phyloP scores from a whole-genome alignment of 768 basidiomycete genomes.

The Macrolepiota albuminosa region DNA sequence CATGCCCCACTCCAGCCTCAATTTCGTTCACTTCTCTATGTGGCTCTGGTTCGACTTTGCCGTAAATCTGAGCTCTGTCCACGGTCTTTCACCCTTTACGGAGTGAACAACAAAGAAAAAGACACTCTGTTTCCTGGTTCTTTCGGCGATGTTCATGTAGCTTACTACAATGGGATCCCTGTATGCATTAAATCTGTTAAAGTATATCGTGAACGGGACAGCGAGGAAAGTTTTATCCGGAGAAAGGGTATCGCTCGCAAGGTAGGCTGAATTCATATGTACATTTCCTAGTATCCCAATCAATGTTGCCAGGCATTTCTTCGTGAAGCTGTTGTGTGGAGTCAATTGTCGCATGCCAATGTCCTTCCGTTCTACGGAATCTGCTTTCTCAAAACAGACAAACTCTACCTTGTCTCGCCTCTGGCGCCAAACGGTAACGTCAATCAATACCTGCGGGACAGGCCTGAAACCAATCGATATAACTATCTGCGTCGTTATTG shows the following conservation, averaged over 20 bases:
- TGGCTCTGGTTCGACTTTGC: slow-evolving; percentile 21
- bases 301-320: slow-evolving; percentile 16
- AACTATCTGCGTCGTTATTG: slow-evolving; percentile 8
- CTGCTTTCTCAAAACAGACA: slow-evolving; percentile 12
- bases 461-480: slow-evolving; percentile 14
- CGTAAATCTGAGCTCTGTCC: slow-evolving; percentile 22
- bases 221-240: background rate
- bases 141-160: slow-evolving; percentile 25
- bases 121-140: slow-evolving; percentile 13
- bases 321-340: background rate
- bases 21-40: slow-evolving; percentile 10
- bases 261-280: slow-evolving; percentile 10
- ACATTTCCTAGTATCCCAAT: background rate
- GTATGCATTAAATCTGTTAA: slow-evolving; percentile 19
- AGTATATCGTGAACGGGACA: background rate
- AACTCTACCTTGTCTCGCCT: slow-evolving; percentile 30
- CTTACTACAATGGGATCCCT: slow-evolving; percentile 2
- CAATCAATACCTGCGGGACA: slow-evolving; percentile 16
- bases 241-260: slow-evolving; percentile 15
- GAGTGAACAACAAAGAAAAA: background rate
- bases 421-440: slow-evolving; percentile 33
- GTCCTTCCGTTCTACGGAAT: slow-evolving; percentile 13
- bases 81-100: slow-evolving; percentile 16
- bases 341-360: background rate
- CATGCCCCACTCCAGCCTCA: slow-evolving; percentile 6